Conservation (phyloP, 441 rosid genomes). For the Corymbia calophylla region DNA sequence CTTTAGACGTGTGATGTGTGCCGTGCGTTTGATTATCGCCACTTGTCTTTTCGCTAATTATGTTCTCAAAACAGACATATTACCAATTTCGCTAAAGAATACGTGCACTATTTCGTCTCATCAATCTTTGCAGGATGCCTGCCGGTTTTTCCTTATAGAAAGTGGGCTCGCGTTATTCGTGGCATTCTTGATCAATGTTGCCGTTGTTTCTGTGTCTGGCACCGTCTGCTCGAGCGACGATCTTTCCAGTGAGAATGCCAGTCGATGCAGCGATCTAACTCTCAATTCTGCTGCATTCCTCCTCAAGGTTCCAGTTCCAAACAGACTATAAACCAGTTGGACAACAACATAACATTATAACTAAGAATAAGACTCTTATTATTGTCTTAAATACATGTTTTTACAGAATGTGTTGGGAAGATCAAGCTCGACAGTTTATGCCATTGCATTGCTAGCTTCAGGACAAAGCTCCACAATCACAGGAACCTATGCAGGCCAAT, state of each 20-base stretch:
- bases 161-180: constrained; percentile 4
- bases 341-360: neutral
- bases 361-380: neutral
- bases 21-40: neutral
- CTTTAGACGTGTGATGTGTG: neutral
- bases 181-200: constrained; percentile 5
- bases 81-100: neutral
- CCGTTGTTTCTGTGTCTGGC: constrained; percentile 2
- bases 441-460: neutral
- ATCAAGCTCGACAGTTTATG: constrained; percentile 65
- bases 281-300: constrained; percentile 5
- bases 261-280: neutral
- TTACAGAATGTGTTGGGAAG: constrained; percentile 76
- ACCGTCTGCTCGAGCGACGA: neutral
- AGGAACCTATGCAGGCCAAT: constrained; percentile 83
- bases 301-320: constrained; percentile 3
- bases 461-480: neutral
- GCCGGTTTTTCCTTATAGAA: constrained; percentile 3
- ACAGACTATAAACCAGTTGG: neutral
- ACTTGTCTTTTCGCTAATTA: neutral
- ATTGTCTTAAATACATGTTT: neutral
- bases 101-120: neutral
- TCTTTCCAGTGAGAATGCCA: neutral
- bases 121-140: neutral
- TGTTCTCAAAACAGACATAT: neutral